Conservation (phyloP, 768 basidiomycete species). For the Tephrocybe sp. region DNA sequence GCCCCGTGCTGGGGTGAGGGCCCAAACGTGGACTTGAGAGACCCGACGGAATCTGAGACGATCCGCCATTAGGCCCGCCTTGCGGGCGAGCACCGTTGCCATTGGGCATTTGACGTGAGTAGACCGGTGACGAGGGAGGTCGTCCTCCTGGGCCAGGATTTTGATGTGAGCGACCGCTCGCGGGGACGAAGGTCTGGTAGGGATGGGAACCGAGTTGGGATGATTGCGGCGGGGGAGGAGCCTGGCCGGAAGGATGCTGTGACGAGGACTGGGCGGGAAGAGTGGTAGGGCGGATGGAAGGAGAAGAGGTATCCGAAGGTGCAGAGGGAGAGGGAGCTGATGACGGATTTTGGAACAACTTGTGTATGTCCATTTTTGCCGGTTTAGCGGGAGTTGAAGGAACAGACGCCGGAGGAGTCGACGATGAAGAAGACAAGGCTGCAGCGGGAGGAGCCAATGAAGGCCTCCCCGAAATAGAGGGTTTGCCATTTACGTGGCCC, state of each 20-base stretch:
- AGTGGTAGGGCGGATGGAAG: slow-evolving; percentile 51
- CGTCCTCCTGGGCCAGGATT: slow-evolving; percentile 46
- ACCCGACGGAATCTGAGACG: slow-evolving; percentile 48
- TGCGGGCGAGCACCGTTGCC: slow-evolving; percentile 57
- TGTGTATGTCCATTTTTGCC: slow-evolving; percentile 54
- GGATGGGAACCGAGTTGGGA: slow-evolving; percentile 46
- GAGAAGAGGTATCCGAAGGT: slow-evolving; percentile 56
- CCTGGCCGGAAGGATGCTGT: slow-evolving; percentile 30
- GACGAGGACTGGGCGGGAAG: slow-evolving; percentile 51
- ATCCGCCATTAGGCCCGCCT: slow-evolving; percentile 57
- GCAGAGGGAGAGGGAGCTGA: slow-evolving; percentile 49
- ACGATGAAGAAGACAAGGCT: slow-evolving; percentile 25
- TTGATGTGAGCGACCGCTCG: slow-evolving; percentile 42
- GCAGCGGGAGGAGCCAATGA: slow-evolving; percentile 25
- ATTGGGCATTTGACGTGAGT: slow-evolving; percentile 61
- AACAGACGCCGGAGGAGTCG: slow-evolving; percentile 33
- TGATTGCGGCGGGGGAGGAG: slow-evolving; percentile 38
- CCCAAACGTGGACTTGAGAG: slow-evolving; percentile 69
- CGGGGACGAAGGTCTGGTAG: slow-evolving; percentile 50
- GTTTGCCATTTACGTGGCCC: slow-evolving; percentile 65
- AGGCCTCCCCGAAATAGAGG: slow-evolving; percentile 44
- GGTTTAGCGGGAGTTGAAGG: slow-evolving; percentile 37
- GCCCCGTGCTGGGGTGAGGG: slow-evolving; percentile 55
- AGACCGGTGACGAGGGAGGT: slow-evolving; percentile 67
- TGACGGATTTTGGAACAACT: slow-evolving; percentile 60